Percentiles rank a stretch among this genome's conserved stretches.
phyloP scores from a whole-genome alignment of 495 filamentous ascomycete genomes.

The Pyrenopolyporus hunteri region DNA sequence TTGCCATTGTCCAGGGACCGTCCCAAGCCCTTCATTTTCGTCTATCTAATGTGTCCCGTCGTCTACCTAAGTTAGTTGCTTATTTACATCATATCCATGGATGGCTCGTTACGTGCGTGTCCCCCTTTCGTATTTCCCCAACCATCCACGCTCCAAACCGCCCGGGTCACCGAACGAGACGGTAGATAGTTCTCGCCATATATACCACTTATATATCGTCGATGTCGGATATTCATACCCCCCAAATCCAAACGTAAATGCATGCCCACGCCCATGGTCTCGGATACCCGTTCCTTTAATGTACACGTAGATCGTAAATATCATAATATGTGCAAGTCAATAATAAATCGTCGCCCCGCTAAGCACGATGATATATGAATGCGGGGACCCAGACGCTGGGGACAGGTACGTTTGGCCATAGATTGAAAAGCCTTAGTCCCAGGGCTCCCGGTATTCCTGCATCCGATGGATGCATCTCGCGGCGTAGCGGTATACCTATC shows the following conservation, averaged over 20 bases:
- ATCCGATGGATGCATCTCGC: too few species aligned
- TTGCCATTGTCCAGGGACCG: not conserved
- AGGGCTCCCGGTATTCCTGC: too few species aligned
- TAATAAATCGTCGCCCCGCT: not conserved
- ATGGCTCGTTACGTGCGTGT: constrained; percentile 20
- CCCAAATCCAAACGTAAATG: not conserved
- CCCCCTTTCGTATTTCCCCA: not conserved
- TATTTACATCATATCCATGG: constrained; percentile 9
- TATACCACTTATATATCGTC: not conserved
- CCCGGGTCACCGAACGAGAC: not conserved
- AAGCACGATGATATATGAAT: not conserved
- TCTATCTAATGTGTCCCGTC: not conserved
- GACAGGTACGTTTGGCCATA: not conserved
- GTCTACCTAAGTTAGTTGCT: constrained; percentile 1
- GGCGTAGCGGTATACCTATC: too few species aligned
- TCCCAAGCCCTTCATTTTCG: not conserved
- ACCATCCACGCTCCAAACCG: constrained; percentile 1
- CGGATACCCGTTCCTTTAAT: constrained; percentile 1
- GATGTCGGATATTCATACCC: not conserved
- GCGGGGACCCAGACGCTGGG: not conserved
- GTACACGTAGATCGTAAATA: constrained; percentile 25
- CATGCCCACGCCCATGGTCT: not conserved
- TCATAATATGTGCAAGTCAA: constrained; percentile 19
- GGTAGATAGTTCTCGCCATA: not conserved
- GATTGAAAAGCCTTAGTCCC: not conserved